Evolutionary conservation across 1,139 yeast genomes (phyloP).

Genomic region (Candida tropicalis): DNA sequence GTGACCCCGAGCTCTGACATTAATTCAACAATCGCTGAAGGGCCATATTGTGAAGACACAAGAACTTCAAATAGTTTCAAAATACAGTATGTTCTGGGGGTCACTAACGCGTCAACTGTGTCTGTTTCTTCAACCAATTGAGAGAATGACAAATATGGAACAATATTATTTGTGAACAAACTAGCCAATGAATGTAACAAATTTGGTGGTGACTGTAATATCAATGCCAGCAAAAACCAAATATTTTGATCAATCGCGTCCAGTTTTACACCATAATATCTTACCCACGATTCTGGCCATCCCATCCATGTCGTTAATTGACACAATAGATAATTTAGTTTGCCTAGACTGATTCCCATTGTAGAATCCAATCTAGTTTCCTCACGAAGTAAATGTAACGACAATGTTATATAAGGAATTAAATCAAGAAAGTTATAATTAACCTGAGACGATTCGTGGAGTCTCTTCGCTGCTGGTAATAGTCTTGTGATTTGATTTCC

Average conservation of each 20-base stretch:
- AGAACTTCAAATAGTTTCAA: conserved; percentile 64
- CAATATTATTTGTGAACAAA: conserved; percentile 46
- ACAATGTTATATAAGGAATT: conserved; percentile 64
- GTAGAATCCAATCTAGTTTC: conserved; percentile 66
- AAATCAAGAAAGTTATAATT: conserved; percentile 48
- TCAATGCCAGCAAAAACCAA: conserved; percentile 44
- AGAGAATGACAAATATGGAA: conserved; percentile 66
- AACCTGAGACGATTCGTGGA: conserved; percentile 30
- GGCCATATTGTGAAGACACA: conserved; percentile 54
- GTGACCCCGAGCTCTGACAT: conserved; percentile 60
- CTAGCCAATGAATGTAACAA: conserved; percentile 56
- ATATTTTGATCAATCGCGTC: conserved; percentile 25
- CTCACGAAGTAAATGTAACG: conserved; percentile 77
- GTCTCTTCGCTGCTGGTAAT: conserved; percentile 39
- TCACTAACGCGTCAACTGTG: conserved; percentile 56
- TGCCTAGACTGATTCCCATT: conserved; percentile 28
- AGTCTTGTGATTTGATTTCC: conserved; percentile 41
- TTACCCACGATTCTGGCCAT: conserved; percentile 72
- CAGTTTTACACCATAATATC: conserved; percentile 49
- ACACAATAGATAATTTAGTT: conserved; percentile 57
- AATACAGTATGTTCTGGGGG: conserved; percentile 65
- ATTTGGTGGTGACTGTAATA: conserved; percentile 56
- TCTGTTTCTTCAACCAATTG: conserved; percentile 68
- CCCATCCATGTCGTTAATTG: conserved; percentile 70
- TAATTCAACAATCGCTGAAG: conserved; percentile 57